phyloP scores from a whole-genome alignment of 148 eudicot species.

The Oxyria digyna region DNA sequence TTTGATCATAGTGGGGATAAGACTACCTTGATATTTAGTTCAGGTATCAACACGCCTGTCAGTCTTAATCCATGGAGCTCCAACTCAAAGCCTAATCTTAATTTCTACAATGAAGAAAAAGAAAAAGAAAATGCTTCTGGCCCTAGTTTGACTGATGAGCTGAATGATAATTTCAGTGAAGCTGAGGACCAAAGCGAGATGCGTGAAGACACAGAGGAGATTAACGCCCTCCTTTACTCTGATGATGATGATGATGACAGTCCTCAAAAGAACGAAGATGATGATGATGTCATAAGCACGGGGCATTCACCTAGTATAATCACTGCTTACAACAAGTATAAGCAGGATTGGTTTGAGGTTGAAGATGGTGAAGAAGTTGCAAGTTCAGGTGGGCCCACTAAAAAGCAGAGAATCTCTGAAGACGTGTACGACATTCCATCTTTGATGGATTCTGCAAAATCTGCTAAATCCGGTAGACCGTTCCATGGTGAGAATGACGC shows the following conservation, averaged over 20 bases:
- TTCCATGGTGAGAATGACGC: conserved; percentile 48
- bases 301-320: conserved; percentile 80
- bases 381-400: conserved; percentile 40
- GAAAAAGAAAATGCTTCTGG: conserved; percentile 11
- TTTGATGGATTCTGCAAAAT: conserved; percentile 21
- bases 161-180: conserved; percentile 17
- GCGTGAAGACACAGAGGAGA: conserved; percentile 82
- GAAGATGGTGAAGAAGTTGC: conserved; percentile 49
- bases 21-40: conserved; percentile 58
- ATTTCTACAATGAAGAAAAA: background rate
- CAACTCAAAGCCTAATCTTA: conserved; percentile 22
- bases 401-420: conserved; percentile 34
- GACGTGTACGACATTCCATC: conserved; percentile 23
- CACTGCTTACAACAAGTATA: conserved; percentile 27
- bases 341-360: conserved; percentile 31
- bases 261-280: conserved; percentile 45
- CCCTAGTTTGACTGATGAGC: conserved; percentile 27
- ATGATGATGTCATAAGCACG: conserved; percentile 69
- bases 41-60: conserved; percentile 33
- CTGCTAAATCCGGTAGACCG: conserved; percentile 17
- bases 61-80: conserved; percentile 22
- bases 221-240: conserved; percentile 82
- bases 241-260: conserved; percentile 65
- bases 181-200: conserved; percentile 39
- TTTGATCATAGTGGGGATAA: conserved; percentile 82